These are phyloP conservation scores for Aspergillus ruber DNA, from an alignment of 2,329 filamentous ascomycete genomes.

Conservation along the genomic window DNA sequence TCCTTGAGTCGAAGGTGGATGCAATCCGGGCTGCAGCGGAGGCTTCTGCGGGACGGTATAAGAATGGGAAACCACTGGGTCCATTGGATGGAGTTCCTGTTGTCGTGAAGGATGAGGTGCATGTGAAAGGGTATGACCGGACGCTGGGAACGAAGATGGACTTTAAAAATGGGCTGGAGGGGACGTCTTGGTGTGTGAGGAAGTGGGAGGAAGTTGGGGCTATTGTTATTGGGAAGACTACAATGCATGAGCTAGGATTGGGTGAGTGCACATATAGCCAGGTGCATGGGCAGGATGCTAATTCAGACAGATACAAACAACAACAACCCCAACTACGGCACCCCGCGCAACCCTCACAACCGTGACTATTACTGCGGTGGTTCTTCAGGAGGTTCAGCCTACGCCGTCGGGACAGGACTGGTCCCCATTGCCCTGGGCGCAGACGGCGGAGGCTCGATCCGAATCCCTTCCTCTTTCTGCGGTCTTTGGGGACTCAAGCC, in stretches of 20 bases:
- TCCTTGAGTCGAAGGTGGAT: slow-evolving; percentile 61
- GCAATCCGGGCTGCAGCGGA: slow-evolving; percentile 61
- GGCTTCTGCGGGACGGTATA: slow-evolving; percentile 67
- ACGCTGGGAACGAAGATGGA: slow-evolving; percentile 60
- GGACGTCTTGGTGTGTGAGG: slow-evolving; percentile 64
- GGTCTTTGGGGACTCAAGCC: slow-evolving; percentile 78
- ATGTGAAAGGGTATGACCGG: slow-evolving; percentile 63
- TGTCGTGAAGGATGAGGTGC: slow-evolving; percentile 75
- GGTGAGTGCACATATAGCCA: slow-evolving; percentile 34
- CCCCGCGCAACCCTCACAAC: slow-evolving; percentile 73
- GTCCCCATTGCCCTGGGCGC: slow-evolving; percentile 67
- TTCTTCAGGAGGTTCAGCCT: slow-evolving; percentile 70
- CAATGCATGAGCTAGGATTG: slow-evolving; percentile 74
- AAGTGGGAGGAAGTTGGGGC: slow-evolving; percentile 69
- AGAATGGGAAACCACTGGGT: slow-evolving; percentile 57
- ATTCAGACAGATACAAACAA: slow-evolving; percentile 63
- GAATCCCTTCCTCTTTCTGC: slow-evolving; percentile 69
- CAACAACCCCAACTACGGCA: slow-evolving; percentile 69
- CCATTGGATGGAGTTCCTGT: slow-evolving; percentile 76
- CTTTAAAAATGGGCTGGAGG: slow-evolving; percentile 43
- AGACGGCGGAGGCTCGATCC: slow-evolving; percentile 69
- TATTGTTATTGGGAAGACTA: slow-evolving; percentile 67
- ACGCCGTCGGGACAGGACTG: slow-evolving; percentile 62
- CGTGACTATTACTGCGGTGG: slow-evolving; percentile 71
- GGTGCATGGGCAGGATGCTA: background rate